Base-by-base conservation (phyloP, 2,329 filamentous ascomycete species). In the Microcyclospora tardicrescens region DNA sequence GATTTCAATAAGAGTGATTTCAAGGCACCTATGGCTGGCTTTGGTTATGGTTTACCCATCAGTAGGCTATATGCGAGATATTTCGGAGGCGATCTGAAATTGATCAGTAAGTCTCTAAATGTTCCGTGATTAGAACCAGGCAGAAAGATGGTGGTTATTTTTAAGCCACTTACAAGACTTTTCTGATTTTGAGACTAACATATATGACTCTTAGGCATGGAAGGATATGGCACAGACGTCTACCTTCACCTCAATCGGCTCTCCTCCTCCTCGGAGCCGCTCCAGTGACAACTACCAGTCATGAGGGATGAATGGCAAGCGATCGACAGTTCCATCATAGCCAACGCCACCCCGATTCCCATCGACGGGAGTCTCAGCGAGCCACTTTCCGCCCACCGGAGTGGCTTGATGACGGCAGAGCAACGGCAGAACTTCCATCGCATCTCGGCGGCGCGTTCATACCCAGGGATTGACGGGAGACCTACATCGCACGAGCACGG, bases 21-120 rank as follows among this genome's bases (percentile, higher is more conserved):
- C 71, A 96, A 98, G 63, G 91, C 91, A 10, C 91, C 91, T 2
- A 96, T 98, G 91, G 91, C 91, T 45, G 91, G 91, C 2, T 98
- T 96, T 57, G 91, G 91, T n/a, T 98, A 98, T 56, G 91, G 91
- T 12, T 61, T 98, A 48, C 91, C 91, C 0, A 96, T 98, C 45
- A 93, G 84, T 50, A 72, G 91, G 48, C 69, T 98, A 37, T 98
- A 98, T 56, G 91, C 91, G 39, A 72, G 91, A 49, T 98, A 98
- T 66, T 98, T 98, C 65, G 91, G 91, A 43, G 91, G 91, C 42
- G 91, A 98, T 61, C 62, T 98, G 54, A 96, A 96, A 64, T 65
- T 98, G 60, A 98, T 98, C 56, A 95, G 86, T 61, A 98, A 98
- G 91, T 91, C 98, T 70, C 91, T 91, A 84, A 94, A 69, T 71